A percentile compares a stretch with the other conserved stretches of the same genome.
Evolutionary conservation across 2,329 filamentous ascomycete species (phyloP).

Genomic region (Diaporthe ilicicola): DNA sequence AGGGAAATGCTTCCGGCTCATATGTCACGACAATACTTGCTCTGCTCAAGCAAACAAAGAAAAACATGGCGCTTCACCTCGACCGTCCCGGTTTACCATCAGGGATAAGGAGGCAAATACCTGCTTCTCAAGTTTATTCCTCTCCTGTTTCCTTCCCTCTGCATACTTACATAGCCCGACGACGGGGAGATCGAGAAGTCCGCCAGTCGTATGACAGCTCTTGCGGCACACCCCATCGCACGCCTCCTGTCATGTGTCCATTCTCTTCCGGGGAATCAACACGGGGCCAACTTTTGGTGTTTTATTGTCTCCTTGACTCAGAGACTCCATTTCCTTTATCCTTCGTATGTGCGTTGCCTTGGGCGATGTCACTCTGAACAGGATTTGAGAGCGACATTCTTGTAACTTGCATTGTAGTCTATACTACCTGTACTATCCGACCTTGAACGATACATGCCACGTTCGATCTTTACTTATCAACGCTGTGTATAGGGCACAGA

Average conservation of each 20-base stretch:
- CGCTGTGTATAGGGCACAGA: too few relatives aligned
- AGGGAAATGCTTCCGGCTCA: background rate
- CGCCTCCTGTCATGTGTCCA: background rate
- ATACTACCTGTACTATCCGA: background rate
- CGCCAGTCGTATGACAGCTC: constrained; percentile 13
- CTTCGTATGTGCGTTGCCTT: background rate
- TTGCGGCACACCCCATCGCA: constrained; percentile 12
- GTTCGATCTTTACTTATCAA: background rate
- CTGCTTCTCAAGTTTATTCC: background rate
- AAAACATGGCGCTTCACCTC: background rate
- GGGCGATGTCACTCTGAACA: background rate
- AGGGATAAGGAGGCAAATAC: background rate
- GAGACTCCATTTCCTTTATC: background rate
- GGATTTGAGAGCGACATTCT: too few relatives aligned
- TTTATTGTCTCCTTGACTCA: background rate
- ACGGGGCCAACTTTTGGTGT: constrained; percentile 12
- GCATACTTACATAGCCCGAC: constrained; percentile 17
- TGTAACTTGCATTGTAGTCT: background rate
- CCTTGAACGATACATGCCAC: background rate
- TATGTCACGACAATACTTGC: too few relatives aligned
- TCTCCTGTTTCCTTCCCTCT: background rate
- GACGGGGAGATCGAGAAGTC: constrained; percentile 16
- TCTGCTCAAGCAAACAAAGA: background rate
- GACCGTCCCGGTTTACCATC: background rate
- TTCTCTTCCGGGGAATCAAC: background rate